Percentiles rank a stretch among this genome's conserved stretches.
These are phyloP conservation scores for Pythium sp. DNA, from an alignment of 352 stramenopile species.

Conservation along the genomic window DNA sequence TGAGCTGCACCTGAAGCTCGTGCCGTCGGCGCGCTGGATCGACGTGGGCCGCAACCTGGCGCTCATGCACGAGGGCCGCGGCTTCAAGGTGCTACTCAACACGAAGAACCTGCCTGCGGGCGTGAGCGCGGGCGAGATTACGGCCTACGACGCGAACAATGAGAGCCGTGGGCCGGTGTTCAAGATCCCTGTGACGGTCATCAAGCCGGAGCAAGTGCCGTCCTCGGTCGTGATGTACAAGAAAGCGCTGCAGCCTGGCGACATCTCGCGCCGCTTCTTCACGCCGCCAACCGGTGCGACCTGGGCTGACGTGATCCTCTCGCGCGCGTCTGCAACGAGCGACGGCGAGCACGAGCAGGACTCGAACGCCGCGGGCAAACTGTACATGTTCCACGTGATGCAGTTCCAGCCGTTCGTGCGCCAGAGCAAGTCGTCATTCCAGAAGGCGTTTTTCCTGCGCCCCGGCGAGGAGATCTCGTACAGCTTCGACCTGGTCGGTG, in stretches of 20 bases:
- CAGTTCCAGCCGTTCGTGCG: slow-evolving; percentile 88
- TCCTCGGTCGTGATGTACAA: slow-evolving; percentile 39
- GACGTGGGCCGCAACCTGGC: slow-evolving; percentile 81
- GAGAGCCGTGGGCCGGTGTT: slow-evolving; percentile 77
- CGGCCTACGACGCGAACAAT: slow-evolving; percentile 73
- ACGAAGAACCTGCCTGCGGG: slow-evolving; percentile 75
- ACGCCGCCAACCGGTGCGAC: slow-evolving; percentile 73
- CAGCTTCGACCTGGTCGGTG: slow-evolving; percentile 72
- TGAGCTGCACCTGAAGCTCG: slow-evolving; percentile 84
- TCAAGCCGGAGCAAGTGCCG: slow-evolving; percentile 65
- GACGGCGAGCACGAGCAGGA: slow-evolving; percentile 44
- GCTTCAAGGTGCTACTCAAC: slow-evolving; percentile 90
- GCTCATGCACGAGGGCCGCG: slow-evolving; percentile 80
- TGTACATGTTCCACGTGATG: slow-evolving; percentile 87
- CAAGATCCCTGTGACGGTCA: slow-evolving; percentile 88
- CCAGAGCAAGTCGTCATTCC: slow-evolving; percentile 68
- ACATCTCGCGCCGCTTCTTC: slow-evolving; percentile 81
- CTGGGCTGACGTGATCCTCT: slow-evolving; percentile 86
- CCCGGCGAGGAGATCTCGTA: slow-evolving; percentile 60
- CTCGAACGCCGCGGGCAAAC: slow-evolving; percentile 61
- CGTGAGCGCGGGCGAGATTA: slow-evolving; percentile 86
- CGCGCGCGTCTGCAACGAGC: slow-evolving; percentile 24
- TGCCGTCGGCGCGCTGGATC: slow-evolving; percentile 85
- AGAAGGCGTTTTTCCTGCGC: slow-evolving; percentile 68
- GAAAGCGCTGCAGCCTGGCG: slow-evolving; percentile 51